phyloP scores from a whole-genome alignment of 2,329 filamentous ascomycete genomes.

The Fusarium sp. region DNA sequence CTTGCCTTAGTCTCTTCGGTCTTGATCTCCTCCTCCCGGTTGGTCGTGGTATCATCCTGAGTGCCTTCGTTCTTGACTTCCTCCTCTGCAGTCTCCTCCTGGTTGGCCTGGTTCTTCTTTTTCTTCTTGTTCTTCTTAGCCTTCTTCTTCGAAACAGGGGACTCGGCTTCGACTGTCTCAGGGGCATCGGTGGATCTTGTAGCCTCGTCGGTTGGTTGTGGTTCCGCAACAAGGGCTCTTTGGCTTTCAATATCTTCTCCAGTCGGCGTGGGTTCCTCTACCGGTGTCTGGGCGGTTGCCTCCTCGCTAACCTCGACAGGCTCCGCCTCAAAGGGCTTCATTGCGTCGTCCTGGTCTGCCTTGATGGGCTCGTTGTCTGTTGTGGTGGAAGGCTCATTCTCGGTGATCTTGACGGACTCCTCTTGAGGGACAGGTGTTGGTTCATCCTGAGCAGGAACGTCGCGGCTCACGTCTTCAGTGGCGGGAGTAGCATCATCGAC shows the following conservation, averaged over 20 bases:
- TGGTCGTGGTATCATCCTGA: neutral
- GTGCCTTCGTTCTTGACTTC: neutral
- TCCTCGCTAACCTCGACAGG: neutral
- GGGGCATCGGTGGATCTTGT: neutral
- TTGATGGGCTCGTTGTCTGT: neutral
- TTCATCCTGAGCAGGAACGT: neutral
- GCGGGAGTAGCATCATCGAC: slow-evolving; percentile 21
- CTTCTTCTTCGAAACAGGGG: slow-evolving; percentile 42
- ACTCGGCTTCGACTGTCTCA: slow-evolving; percentile 19
- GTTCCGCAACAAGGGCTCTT: neutral
- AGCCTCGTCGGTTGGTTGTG: neutral
- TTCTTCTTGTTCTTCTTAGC: slow-evolving; percentile 50
- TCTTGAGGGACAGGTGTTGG: neutral
- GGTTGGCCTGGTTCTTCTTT: slow-evolving; percentile 26
- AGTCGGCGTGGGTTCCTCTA: neutral
- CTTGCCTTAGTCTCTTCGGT: neutral
- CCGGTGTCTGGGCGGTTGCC: neutral
- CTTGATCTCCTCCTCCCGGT: neutral
- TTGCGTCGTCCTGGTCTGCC: neutral
- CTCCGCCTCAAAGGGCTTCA: neutral
- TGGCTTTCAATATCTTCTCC: neutral
- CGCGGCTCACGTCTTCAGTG: neutral
- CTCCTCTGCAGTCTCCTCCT: slow-evolving; percentile 18
- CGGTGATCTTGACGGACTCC: neutral
- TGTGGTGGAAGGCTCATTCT: neutral